phyloP scores from a whole-genome alignment of 192 early-diverging fungal species.

The Coemansia sp. region DNA sequence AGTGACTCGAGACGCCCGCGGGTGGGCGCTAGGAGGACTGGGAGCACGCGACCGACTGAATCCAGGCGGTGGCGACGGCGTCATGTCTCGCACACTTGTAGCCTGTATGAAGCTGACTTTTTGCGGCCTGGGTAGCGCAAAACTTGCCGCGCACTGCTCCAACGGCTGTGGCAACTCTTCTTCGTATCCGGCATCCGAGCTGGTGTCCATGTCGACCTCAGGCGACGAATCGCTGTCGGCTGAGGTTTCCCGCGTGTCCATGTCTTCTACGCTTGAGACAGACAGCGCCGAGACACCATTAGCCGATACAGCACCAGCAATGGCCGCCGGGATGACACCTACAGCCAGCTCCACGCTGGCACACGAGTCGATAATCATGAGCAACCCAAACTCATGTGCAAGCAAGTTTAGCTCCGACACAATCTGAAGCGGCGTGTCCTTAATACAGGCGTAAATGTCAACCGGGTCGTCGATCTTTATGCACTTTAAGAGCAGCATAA shows the following conservation, averaged over 20 bases:
- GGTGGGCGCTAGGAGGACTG: slow-evolving; percentile 35
- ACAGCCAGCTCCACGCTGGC: slow-evolving; percentile 14
- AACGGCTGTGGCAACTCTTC: not conserved
- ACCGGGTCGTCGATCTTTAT: slow-evolving; percentile 29
- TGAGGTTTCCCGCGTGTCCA: not conserved
- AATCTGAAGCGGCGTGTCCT: slow-evolving; percentile 10
- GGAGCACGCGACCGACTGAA: slow-evolving; percentile 43
- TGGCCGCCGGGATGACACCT: not conserved
- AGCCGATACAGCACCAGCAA: not conserved
- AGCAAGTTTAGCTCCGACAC: slow-evolving; percentile 30
- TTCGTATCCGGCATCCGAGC: slow-evolving; percentile 31
- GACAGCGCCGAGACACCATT: not conserved
- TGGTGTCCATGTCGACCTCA: slow-evolving; percentile 38
- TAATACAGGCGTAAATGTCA: slow-evolving; percentile 15
- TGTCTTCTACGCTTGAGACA: not conserved
- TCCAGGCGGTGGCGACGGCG: not conserved
- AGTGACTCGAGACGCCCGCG: slow-evolving; percentile 10
- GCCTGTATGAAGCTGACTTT: not conserved
- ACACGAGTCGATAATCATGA: slow-evolving; percentile 31
- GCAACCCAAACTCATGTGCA: slow-evolving; percentile 35
- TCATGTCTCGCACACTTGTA: not conserved
- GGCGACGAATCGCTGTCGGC: not conserved
- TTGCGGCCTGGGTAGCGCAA: not conserved
- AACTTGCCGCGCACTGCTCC: not conserved
- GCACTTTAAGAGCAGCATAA: slow-evolving; percentile 43